Percentiles rank a stretch among this genome's conserved stretches.
Conservation (phyloP, 108 stramenopile species). For the Mediolabrus comicus region DNA sequence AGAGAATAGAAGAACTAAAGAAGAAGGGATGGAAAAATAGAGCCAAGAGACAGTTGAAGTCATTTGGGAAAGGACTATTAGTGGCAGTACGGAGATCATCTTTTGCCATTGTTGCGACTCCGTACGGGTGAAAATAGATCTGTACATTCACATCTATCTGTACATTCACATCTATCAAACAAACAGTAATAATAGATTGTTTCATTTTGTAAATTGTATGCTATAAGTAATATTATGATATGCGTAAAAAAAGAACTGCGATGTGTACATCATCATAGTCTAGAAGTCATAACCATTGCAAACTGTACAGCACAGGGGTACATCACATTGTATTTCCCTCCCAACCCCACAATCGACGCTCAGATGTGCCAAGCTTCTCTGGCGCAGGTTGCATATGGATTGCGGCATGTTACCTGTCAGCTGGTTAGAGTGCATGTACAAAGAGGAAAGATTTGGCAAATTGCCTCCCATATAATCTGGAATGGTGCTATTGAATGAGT, state of each 20-base stretch:
- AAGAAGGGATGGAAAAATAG: conserved; percentile 17
- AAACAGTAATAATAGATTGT: too few species aligned
- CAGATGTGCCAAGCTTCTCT: neutral
- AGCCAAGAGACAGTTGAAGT: conserved; percentile 5
- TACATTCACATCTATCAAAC: neutral
- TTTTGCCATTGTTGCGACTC: neutral
- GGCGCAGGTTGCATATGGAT: conserved; percentile 23
- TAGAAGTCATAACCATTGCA: conserved; percentile 18
- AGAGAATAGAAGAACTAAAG: neutral
- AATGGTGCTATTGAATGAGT: conserved; percentile 54
- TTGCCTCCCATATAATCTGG: conserved; percentile 36
- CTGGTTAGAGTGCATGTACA: conserved; percentile 57
- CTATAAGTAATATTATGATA: too few species aligned
- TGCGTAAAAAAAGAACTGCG: too few species aligned
- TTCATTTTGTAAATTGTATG: neutral
- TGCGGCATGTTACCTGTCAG: conserved; percentile 55
- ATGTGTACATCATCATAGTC: too few species aligned
- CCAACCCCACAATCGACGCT: conserved; percentile 17
- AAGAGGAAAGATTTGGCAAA: conserved; percentile 30
- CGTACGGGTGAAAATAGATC: neutral
- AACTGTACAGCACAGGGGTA: conserved; percentile 14
- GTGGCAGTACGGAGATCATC: conserved; percentile 9
- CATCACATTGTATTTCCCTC: conserved; percentile 13
- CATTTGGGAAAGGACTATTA: conserved; percentile 2
- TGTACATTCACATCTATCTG: neutral